Conservation (phyloP, 2,329 filamentous ascomycete species). For the Lojkania enalia region DNA sequence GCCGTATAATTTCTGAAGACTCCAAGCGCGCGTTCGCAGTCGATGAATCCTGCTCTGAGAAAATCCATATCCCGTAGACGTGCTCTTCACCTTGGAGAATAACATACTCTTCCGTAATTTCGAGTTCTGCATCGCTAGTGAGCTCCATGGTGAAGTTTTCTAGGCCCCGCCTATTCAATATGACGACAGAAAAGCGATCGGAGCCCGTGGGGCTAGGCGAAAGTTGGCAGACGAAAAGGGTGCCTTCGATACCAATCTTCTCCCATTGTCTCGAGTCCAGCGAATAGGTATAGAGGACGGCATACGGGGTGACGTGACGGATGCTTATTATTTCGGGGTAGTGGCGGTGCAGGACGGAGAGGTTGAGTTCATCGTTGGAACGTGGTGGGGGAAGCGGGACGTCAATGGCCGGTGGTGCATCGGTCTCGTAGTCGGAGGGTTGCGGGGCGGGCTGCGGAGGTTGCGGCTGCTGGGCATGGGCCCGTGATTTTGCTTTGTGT, state of each 20-base stretch:
- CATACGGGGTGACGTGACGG: constrained; percentile 79
- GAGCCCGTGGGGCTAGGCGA: constrained; percentile 38
- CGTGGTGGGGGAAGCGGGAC: constrained; percentile 56
- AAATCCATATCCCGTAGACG: constrained; percentile 67
- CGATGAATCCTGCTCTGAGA: constrained; percentile 61
- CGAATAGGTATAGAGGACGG: constrained; percentile 81
- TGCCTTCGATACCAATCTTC: constrained; percentile 82
- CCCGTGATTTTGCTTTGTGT: constrained; percentile 36
- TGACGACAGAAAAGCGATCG: constrained; percentile 49
- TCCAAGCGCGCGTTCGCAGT: constrained; percentile 57
- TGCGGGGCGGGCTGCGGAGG: constrained; percentile 37
- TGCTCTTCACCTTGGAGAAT: constrained; percentile 54
- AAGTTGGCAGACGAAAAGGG: constrained; percentile 81
- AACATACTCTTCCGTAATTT: constrained; percentile 60
- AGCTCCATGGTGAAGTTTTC: constrained; percentile 54
- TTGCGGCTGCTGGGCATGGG: constrained; percentile 28
- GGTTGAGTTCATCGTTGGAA: constrained; percentile 84
- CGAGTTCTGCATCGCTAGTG: constrained; percentile 47
- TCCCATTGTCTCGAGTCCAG: constrained; percentile 72
- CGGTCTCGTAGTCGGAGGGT: constrained; percentile 59
- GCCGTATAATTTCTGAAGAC: constrained; percentile 58
- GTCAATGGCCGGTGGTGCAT: constrained; percentile 45
- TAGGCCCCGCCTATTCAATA: constrained; percentile 53
- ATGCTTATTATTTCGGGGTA: constrained; percentile 73
- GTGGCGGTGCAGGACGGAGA: constrained; percentile 80